These are phyloP conservation scores for Ephemerocybe angulata DNA, from an alignment of 768 basidiomycete genomes.

Conservation along the genomic window DNA sequence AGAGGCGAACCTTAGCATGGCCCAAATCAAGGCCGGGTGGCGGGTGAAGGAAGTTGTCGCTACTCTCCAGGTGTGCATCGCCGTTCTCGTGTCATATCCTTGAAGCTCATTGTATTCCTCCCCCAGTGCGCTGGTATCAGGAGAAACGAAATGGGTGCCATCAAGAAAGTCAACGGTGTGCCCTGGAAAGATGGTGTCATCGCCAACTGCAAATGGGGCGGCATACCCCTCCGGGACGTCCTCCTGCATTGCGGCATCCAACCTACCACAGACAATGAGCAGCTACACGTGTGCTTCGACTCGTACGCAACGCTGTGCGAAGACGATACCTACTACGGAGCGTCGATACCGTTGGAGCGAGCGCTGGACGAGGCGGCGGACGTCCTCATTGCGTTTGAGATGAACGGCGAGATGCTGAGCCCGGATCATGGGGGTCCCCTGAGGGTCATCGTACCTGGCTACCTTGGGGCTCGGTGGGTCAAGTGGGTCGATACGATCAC, in stretches of 20 bases:
- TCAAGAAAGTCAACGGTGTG: conserved; percentile 56
- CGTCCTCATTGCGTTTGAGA: conserved; percentile 65
- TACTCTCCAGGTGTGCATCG: conserved; percentile 50
- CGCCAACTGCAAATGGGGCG: conserved; percentile 66
- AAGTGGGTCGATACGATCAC: conserved; percentile 70
- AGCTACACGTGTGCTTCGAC: conserved; percentile 54
- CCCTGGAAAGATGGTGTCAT: conserved; percentile 68
- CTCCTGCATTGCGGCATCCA: conserved; percentile 43
- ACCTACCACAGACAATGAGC: conserved; percentile 18
- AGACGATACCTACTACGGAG: conserved; percentile 60
- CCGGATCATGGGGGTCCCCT: conserved; percentile 64
- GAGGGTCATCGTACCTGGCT: conserved; percentile 66
- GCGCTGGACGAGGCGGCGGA: conserved; percentile 45
- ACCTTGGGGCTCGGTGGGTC: conserved; percentile 68
- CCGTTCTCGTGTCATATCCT: no score
- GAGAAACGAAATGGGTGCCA: conserved; percentile 58
- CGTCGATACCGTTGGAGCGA: conserved; percentile 54
- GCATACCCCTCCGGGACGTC: conserved; percentile 54
- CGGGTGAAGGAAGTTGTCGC: conserved; percentile 43
- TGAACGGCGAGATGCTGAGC: conserved; percentile 58
- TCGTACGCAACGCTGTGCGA: conserved; percentile 59
- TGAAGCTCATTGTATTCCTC: no score
- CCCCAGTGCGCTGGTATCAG: conserved; percentile 44
- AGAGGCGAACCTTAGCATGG: conserved; percentile 33
- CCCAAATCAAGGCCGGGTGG: conserved; percentile 38